Conservation (phyloP, 1,139 yeast species). For the Lizanozyma gosingica region DNA sequence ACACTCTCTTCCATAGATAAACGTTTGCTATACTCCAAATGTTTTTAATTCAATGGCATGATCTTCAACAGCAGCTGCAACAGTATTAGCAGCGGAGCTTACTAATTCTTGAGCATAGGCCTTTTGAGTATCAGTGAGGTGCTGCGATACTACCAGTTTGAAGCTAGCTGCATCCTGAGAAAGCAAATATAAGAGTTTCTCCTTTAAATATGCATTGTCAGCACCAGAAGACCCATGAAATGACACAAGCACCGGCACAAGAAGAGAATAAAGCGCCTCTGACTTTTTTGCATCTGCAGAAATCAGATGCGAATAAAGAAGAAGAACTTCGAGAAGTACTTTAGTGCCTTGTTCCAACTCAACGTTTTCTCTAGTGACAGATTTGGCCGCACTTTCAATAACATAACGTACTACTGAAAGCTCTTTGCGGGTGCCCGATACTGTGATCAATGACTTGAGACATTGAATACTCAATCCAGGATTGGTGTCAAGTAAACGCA, state of each 20-base stretch:
- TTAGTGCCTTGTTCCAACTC: conserved; percentile 5
- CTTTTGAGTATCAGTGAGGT: conserved; percentile 1
- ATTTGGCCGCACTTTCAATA: conserved; percentile 8
- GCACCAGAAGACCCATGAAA: conserved; percentile 2
- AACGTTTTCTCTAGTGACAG: conserved; percentile 6
- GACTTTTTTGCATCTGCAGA: conserved; percentile 4
- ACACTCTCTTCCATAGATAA: no score
- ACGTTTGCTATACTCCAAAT: conserved; percentile 1
- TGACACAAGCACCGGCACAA: conserved; percentile 8
- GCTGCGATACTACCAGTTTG: conserved; percentile 3
- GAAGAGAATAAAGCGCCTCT: conserved; percentile 5
- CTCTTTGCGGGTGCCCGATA: conserved; percentile 19
- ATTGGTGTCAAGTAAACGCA: conserved; percentile 20
- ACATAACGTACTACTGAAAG: conserved; percentile 8
- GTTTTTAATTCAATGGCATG: conserved; percentile 2
- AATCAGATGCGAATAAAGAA: conserved; percentile 6
- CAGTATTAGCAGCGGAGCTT: not conserved
- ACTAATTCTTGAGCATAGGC: not conserved
- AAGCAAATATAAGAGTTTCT: conserved; percentile 7
- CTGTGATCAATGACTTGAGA: conserved; percentile 44
- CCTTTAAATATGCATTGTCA: conserved; percentile 6
- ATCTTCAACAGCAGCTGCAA: not conserved
- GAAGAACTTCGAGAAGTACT: conserved; percentile 8
- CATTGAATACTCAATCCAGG: conserved; percentile 48
- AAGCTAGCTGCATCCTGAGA: conserved; percentile 6